Percentiles rank a stretch among this genome's conserved stretches.
These are phyloP conservation scores for Trichoderma polysporum DNA, from an alignment of 2,329 filamentous ascomycete genomes.

Conservation along the genomic window DNA sequence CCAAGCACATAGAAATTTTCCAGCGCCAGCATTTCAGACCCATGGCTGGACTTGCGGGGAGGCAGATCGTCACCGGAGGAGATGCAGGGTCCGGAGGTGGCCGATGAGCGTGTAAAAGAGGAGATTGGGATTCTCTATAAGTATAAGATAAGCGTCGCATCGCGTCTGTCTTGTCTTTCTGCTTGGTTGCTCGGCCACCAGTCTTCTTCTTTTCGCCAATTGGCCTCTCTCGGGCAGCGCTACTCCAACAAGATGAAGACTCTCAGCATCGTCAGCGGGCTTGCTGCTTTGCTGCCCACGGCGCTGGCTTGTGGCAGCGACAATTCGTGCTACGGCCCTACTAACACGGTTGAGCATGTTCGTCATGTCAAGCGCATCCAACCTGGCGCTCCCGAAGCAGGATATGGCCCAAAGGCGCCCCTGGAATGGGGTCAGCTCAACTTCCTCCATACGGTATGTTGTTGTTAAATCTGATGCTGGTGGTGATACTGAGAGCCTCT, in stretches of 20 bases:
- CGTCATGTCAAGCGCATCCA: constrained; percentile 51
- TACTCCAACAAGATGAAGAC: constrained; percentile 12
- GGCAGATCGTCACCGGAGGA: not conserved
- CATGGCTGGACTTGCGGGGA: not conserved
- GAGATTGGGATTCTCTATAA: too few species aligned
- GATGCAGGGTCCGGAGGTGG: not conserved
- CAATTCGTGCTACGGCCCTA: constrained; percentile 41
- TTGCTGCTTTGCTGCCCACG: constrained; percentile 24
- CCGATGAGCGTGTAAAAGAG: not conserved
- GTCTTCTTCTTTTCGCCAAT: not conserved
- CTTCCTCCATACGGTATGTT: constrained; percentile 53
- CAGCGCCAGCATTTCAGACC: too few species aligned
- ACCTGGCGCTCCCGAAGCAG: constrained; percentile 44
- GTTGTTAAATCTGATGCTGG: not conserved
- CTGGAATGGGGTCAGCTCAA: constrained; percentile 65
- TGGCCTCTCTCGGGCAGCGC: not conserved
- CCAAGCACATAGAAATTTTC: not conserved
- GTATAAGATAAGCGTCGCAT: not conserved
- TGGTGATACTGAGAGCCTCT: not conserved
- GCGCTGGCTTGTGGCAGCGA: constrained; percentile 38
- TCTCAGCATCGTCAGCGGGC: constrained; percentile 19
- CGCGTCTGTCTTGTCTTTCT: not conserved
- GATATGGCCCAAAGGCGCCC: constrained; percentile 42
- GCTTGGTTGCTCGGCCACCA: not conserved
- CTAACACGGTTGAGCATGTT: constrained; percentile 44